Evolutionary conservation across 306 rosid species (phyloP), one percentile per base, ranked within the genome.

Genomic region (Canavalia gladiata): DNA sequence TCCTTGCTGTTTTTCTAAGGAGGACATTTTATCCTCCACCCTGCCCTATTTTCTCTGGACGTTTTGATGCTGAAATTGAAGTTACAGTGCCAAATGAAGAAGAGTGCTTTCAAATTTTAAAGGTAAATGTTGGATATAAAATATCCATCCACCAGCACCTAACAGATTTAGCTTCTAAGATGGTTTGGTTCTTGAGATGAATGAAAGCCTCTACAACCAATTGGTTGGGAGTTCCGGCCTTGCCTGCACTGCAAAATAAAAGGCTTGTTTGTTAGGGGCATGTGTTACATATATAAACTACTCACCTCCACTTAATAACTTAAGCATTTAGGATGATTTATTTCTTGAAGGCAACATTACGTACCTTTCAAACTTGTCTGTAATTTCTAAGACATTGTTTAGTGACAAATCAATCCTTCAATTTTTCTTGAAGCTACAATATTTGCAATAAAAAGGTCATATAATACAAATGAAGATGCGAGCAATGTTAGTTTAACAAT

Each of bases 1-100:
- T 18, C 25, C 0, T 18, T 18, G 25, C 25, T 18, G 25, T 18
- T 18, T 18, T 18, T 18, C 25, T 18, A 18, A 18, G 25, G 25
- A 18, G 25, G 25, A 18, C 25, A 18, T 18, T 18, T 18, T 18
- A 18, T 18, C 25, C 25, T 18, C 25, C 25, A 95, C 81, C 99
- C 98, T 76, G 95, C 97, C 47, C 83, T 93, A 60, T 83, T 18
- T 18, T 18, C 25, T 18, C 82, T 42, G 99, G 99, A 34, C 98
- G 94, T 74, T 93, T 95, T 89, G 97, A 91, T 86, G 82, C 89
- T 83, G 99, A 95, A 85, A 84, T 90, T 75, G 99, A 93, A 89
- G 97, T 95, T 56, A 83, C 96, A 57, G 88, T 90, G 25, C 99
- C 97, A 75, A 85, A 82, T 63, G 94, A 91, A 85, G 91, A 89